phyloP scores from a whole-genome alignment of 257 asterid genomes.

The Fraxinus quadrangulata region DNA sequence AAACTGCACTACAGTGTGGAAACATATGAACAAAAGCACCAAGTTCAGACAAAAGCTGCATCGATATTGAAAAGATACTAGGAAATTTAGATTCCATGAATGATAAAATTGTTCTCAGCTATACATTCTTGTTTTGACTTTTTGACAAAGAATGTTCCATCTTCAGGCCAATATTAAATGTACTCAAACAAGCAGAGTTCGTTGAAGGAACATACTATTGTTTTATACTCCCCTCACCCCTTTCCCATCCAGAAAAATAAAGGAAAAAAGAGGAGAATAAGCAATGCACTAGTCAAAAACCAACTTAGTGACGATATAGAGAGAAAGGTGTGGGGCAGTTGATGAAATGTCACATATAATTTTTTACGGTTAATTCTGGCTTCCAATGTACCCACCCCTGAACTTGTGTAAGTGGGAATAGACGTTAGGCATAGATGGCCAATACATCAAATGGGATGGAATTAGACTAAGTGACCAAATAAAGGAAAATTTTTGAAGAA shows the following conservation, averaged over 20 bases:
- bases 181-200: conserved; percentile 3
- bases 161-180: background rate
- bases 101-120: conserved; percentile 15
- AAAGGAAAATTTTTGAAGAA: too few relatives aligned
- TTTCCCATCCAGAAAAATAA: background rate
- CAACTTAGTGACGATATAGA: background rate
- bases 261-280: background rate
- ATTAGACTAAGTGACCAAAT: too few relatives aligned
- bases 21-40: conserved; percentile 21
- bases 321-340: background rate
- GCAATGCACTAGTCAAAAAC: background rate
- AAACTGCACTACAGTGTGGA: conserved; percentile 21
- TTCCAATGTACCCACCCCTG: too few relatives aligned
- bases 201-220: background rate
- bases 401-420: too few relatives aligned
- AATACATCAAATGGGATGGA: too few relatives aligned
- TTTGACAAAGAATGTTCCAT: too few relatives aligned
- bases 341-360: background rate
- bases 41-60: conserved; percentile 5
- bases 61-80: conserved; percentile 5
- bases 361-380: too few relatives aligned
- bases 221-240: background rate
- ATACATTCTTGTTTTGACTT: background rate
- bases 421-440: too few relatives aligned
- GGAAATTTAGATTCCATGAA: background rate